Base-by-base conservation (phyloP, 805 yeast genomes). In the Metschnikowia sp. region DNA sequence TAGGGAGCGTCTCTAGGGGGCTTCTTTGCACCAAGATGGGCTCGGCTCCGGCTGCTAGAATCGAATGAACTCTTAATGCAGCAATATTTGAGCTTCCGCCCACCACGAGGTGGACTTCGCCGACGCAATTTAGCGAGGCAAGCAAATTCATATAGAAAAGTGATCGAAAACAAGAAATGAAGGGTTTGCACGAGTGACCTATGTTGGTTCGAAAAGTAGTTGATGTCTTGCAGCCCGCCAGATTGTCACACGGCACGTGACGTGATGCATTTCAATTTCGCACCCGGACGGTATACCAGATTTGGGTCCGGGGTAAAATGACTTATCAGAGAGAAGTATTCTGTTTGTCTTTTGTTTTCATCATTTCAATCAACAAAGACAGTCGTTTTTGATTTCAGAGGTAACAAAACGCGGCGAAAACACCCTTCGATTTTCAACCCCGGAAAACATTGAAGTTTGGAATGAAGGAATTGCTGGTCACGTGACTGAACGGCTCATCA, bases 91-190 rank as follows among this genome's bases (percentile, higher is more conserved):
- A 68, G 4, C 31, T 38, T 12, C 69, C 67, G 39, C 88, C 89
- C 10, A 84, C 63, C 7, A 86, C 72, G 33, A 85, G 64, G 57
- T 83, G 87, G 1, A 63, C 63, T 53, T 84, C 87, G 22, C 68
- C 79, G 12, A 57, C 43, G 48, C 83, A 73, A 48, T 74, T 65
- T 9, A 49, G 44, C 2, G 59, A 44, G 10, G 58, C 53, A 22
- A 57, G 50, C 40, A 57, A 40, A 32, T 42, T 48, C 54, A 53
- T 51, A 2, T 22, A 10, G 7, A 8, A 11, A 12, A 28, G 30
- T 13, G 31, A 40, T 6, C n/a, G 15, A 28, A 13, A 13, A 31
- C 5, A 31, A 11, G 7, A 7, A 11, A n/a, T 4, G 1, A 11
- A 11, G 33, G 8, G 10, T 31, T 31, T 31, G 11, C 33, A 31